These are phyloP conservation scores for Exophiala sideris DNA, from an alignment of 2,329 filamentous ascomycete genomes.

Conservation along the genomic window DNA sequence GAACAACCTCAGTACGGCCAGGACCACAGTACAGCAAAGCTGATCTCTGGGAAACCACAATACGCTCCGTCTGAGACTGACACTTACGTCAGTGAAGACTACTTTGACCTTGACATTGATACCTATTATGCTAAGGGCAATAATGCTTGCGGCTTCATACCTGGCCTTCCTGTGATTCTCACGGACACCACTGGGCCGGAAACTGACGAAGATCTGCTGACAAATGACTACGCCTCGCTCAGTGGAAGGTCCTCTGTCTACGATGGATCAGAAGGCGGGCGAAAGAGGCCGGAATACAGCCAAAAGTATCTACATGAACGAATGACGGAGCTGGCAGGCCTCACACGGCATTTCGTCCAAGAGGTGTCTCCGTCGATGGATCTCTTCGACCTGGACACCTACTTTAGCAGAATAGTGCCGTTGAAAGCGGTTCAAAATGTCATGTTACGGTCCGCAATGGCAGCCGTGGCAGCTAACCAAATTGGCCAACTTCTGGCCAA, in stretches of 20 bases:
- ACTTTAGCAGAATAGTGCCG: conserved; percentile 38
- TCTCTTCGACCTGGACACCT: conserved; percentile 40
- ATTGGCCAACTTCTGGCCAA: conserved; percentile 28
- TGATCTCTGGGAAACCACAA: conserved; percentile 19
- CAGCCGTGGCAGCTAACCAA: conserved; percentile 41
- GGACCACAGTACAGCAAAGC: conserved; percentile 22
- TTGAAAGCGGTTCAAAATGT: conserved; percentile 36
- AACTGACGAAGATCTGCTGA: conserved; percentile 23
- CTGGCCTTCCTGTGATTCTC: conserved; percentile 25
- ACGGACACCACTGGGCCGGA: conserved; percentile 23
- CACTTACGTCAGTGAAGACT: conserved; percentile 24
- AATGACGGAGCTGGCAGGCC: conserved; percentile 35
- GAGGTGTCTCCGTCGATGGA: conserved; percentile 37
- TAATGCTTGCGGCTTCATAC: conserved; percentile 28
- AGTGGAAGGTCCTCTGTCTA: conserved; percentile 21
- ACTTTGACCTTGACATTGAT: conserved; percentile 28
- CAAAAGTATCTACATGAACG: conserved; percentile 24
- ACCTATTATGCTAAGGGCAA: conserved; percentile 27
- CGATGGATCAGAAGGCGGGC: conserved; percentile 19
- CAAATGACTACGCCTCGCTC: conserved; percentile 22
- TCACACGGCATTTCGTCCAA: conserved; percentile 38
- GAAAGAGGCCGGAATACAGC: conserved; percentile 23
- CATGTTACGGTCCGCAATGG: conserved; percentile 37
- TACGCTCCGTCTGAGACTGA: conserved; percentile 23
- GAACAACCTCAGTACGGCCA: conserved; percentile 13